These are phyloP conservation scores for Chaetomium cochliodes DNA, from an alignment of 495 filamentous ascomycete genomes.

Conservation along the genomic window DNA sequence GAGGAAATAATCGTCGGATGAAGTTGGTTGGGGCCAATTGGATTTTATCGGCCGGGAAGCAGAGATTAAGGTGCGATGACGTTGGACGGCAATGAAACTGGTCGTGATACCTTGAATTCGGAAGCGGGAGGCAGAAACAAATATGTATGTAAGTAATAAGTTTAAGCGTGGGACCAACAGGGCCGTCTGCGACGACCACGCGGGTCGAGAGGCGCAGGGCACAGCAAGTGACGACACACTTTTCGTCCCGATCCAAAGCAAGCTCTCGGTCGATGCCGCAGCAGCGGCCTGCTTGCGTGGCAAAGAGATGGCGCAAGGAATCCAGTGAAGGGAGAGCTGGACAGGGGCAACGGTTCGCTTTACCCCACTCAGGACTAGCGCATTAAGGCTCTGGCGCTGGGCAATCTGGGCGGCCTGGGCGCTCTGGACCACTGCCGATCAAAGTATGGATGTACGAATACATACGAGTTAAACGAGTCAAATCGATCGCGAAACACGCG, in stretches of 20 bases:
- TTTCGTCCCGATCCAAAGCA: not conserved
- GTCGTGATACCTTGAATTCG: not conserved
- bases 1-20: not conserved
- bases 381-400: not conserved
- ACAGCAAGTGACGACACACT: conserved; percentile 8
- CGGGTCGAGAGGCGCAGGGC: not conserved
- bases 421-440: not conserved
- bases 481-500: no score
- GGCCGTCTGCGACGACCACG: conserved; percentile 10
- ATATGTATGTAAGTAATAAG: no score
- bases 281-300: conserved; percentile 5
- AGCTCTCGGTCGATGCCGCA: conserved; percentile 1
- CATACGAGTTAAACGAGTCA: no score
- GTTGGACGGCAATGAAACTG: conserved; percentile 3
- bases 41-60: not conserved
- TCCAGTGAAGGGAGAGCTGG: not conserved
- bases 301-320: not conserved
- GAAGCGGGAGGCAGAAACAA: not conserved
- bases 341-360: not conserved
- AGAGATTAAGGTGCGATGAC: not conserved
- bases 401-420: not conserved
- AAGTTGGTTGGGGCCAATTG: conserved; percentile 1
- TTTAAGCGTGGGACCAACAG: not conserved
- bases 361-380: not conserved
- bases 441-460: no score